phyloP scores from a whole-genome alignment of 441 rosid species.

The Corymbia citriodora region DNA sequence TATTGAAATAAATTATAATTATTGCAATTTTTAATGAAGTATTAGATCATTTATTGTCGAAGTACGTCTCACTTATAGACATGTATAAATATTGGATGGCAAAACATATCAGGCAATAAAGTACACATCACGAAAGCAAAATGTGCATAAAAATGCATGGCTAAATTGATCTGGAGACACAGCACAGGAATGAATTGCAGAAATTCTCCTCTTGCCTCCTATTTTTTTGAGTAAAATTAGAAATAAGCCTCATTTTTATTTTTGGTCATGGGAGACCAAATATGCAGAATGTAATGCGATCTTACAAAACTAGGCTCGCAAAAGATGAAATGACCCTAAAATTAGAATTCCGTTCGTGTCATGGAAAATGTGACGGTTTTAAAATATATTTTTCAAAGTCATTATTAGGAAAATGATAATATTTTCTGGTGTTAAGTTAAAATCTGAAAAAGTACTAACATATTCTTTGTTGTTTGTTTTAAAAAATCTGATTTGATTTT shows the following conservation, averaged over 20 bases:
- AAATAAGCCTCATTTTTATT: neutral
- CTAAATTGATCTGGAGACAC: neutral
- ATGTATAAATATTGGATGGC: neutral
- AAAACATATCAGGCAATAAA: neutral
- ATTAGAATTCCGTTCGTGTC: neutral
- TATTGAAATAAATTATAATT: neutral
- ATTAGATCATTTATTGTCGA: neutral
- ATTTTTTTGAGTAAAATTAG: neutral
- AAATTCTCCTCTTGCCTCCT: neutral
- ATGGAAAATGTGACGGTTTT: neutral
- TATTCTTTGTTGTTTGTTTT: rapidly evolving
- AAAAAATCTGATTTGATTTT: no score
- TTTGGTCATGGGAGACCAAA: neutral
- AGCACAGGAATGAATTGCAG: neutral
- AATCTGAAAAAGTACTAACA: no score
- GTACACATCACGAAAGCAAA: neutral
- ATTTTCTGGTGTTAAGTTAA: neutral
- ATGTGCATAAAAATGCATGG: neutral
- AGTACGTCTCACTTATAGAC: neutral
- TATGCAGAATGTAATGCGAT: neutral
- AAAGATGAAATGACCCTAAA: neutral
- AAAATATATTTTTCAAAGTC: neutral
- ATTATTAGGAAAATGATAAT: no score
- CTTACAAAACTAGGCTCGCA: neutral
- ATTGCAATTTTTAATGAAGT: neutral